Base-by-base conservation (phyloP, 2,329 filamentous ascomycete species). In the Paecilomyces niveus region DNA sequence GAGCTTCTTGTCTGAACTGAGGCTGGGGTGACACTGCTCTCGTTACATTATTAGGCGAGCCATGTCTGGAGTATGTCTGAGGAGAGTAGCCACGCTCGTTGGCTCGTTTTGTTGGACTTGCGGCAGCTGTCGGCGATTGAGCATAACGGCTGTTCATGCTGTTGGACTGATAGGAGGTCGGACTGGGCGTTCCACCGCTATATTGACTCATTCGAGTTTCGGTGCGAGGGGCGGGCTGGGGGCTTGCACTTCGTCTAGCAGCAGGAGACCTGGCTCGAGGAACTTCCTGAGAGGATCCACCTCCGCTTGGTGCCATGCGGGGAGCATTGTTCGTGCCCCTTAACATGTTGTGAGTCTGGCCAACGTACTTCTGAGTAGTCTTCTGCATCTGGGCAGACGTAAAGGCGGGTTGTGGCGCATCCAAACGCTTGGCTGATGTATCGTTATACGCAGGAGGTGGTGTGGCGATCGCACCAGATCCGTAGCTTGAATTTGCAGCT, bases 301-400 rank as follows among this genome's bases (percentile, higher is more conserved):
- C 31, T 11, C 32, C 24, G 5, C 9, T 32, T 54, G 29, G 24
- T 29, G 29, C 29, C 24, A 33, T 22, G 18, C 32, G 53, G n/a
- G 53, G 10, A 72, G 54, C 73, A 53, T 51, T 57, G 32, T 54
- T 60, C 39, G 70, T 68, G 53, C 74, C 67, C 9, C 71, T 65
- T 29, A 95, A 94, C 78, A 97, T 87, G 68, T 83, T 91, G 51
- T 90, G 85, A 2, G 90, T 90, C 73, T 97, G 89, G 53, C 87
- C 85, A 22, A 89, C 85, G 68, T 93, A 97, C 73, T 92, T 92
- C 67, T 95, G 89, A 0, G 92, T 94, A 3, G 92, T 90, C 73
- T 96, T 90, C 70, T 96, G 90, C 95, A 99, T 99, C 54, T 94
- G 90, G 62, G 89, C 90, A 3, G 91, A 89, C 0, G 95, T 99